phyloP scores from a whole-genome alignment of 106 monocot genomes.

The Dendrobium huoshanense region DNA sequence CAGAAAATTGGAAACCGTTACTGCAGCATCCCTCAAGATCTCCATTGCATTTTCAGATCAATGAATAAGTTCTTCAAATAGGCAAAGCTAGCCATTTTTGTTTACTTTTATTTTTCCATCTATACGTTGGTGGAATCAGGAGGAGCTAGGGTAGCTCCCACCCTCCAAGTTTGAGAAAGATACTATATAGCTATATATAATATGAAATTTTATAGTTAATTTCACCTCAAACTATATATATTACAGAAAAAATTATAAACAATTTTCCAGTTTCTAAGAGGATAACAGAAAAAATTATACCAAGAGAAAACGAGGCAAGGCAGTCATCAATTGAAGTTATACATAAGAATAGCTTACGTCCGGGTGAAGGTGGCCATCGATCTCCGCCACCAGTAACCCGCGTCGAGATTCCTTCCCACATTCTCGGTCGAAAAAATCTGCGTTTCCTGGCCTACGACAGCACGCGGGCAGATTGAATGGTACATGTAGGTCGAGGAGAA shows the following conservation, averaged over 20 bases:
- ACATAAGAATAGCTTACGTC: conserved; percentile 24
- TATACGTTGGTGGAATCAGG: no score
- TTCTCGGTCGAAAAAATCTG: not conserved
- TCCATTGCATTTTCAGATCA: no score
- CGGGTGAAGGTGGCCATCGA: conserved; percentile 75
- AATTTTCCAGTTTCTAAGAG: not conserved
- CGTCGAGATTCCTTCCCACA: conserved; percentile 5
- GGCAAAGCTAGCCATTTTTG: no score
- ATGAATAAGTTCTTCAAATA: no score
- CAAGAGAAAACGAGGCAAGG: not conserved
- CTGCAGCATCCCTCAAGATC: no score
- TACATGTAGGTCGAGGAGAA: conserved; percentile 17
- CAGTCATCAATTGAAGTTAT: not conserved
- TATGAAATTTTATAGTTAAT: no score
- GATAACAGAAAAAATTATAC: not conserved
- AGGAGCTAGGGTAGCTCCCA: no score
- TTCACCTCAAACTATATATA: no score
- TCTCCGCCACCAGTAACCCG: conserved; percentile 12
- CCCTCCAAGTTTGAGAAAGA: no score
- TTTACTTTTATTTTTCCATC: no score
- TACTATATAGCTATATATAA: no score
- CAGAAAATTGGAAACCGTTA: no score
- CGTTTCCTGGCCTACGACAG: not conserved
- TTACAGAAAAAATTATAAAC: not conserved
- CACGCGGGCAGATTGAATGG: conserved; percentile 23